Percentiles rank a stretch among this genome's conserved stretches.
Conservation (phyloP, 2,329 filamentous ascomycete species). For the Colletotrichum sp. region DNA sequence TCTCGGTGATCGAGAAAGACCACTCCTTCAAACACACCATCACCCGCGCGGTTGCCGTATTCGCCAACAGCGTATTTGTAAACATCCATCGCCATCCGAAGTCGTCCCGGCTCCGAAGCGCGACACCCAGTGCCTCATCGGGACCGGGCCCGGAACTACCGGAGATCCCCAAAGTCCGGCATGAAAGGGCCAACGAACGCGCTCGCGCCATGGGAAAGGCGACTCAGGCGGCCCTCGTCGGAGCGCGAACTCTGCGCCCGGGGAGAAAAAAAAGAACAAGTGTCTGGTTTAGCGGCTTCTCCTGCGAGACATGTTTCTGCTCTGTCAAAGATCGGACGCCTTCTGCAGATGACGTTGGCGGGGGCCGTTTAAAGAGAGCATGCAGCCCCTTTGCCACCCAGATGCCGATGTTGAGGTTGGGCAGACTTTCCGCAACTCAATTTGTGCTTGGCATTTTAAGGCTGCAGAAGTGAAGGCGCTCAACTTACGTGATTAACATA, state of each 20-base stretch:
- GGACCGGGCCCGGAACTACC: neutral
- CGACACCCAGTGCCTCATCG: neutral
- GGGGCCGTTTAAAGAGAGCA: neutral
- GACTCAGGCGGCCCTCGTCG: neutral
- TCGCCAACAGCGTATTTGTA: neutral
- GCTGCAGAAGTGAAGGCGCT: neutral
- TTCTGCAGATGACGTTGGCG: neutral
- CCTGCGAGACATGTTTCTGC: neutral
- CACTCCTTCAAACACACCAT: accelerated
- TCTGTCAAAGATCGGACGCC: neutral
- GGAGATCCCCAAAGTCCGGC: constrained; percentile 12
- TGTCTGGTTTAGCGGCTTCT: neutral
- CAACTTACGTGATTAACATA: neutral
- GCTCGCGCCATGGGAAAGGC: neutral
- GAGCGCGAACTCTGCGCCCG: neutral
- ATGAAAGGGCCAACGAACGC: neutral
- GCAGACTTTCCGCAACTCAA: neutral
- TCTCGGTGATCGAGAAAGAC: neutral
- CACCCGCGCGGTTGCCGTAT: neutral
- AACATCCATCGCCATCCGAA: neutral
- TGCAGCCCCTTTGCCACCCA: neutral
- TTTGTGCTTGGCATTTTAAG: neutral
- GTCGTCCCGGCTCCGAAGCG: neutral
- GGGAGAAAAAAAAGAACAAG: neutral
- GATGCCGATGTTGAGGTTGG: neutral